Conservation (phyloP, 2,329 filamentous ascomycete species). For the Leptodontidium sp. region DNA sequence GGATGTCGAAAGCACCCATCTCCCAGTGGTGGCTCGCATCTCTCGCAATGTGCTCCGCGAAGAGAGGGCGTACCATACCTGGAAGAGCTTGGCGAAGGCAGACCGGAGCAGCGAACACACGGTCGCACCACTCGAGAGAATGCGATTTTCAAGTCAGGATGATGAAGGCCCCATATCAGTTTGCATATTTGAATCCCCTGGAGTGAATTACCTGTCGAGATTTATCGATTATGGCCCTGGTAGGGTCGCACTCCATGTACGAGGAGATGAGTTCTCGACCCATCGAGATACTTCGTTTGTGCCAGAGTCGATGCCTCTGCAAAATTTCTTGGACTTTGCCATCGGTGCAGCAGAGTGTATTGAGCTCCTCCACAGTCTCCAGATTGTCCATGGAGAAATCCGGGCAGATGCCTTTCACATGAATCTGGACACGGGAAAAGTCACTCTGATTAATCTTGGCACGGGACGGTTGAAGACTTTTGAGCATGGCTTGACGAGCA, state of each 20-base stretch:
- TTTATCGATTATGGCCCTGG: conserved; percentile 80
- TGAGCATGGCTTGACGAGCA: conserved; percentile 85
- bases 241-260: conserved; percentile 53
- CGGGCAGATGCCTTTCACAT: conserved; percentile 92
- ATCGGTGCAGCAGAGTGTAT: conserved; percentile 86
- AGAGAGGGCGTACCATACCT: conserved; percentile 87
- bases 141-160: conserved; percentile 72
- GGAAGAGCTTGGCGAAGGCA: conserved; percentile 74
- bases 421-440: conserved; percentile 71
- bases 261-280: conserved; percentile 53
- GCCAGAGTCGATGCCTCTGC: conserved; percentile 71
- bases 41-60: conserved; percentile 72
- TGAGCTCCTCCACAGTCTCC: conserved; percentile 84
- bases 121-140: conserved; percentile 79
- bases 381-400: conserved; percentile 89
- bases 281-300: conserved; percentile 46
- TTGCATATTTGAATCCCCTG: conserved; percentile 82
- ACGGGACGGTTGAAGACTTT: conserved; percentile 84
- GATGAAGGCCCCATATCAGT: conserved; percentile 78
- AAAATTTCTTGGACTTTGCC: conserved; percentile 87
- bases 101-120: conserved; percentile 81
- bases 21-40: conserved; percentile 37
- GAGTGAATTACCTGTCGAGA: conserved; percentile 74
- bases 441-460: conserved; percentile 85
- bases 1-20: conserved; percentile 23